These are phyloP conservation scores for Phytopythium montanum DNA, from an alignment of 352 stramenopile species.

Conservation along the genomic window DNA sequence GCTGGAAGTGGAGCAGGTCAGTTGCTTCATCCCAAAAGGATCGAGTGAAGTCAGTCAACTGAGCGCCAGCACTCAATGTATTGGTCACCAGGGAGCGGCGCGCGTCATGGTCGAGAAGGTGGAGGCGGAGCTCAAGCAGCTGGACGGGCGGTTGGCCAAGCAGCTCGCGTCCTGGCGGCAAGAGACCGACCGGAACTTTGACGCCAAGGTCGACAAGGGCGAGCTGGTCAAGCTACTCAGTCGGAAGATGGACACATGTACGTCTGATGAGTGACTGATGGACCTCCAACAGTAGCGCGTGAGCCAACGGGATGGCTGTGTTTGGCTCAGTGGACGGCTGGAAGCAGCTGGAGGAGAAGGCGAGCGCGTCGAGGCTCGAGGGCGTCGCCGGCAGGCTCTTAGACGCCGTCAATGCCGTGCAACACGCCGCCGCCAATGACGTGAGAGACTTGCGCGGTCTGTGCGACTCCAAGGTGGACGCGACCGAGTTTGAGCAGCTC, in stretches of 20 bases:
- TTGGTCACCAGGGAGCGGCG: constrained; percentile 8
- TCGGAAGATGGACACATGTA: constrained; percentile 39
- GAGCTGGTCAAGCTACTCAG: constrained; percentile 33
- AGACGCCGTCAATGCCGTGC: constrained; percentile 21
- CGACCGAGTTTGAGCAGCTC: constrained; percentile 27
- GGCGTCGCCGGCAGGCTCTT: constrained; percentile 21
- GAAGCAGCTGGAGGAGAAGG: constrained; percentile 39
- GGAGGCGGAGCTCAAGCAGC: constrained; percentile 9
- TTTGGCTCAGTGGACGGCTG: constrained; percentile 23
- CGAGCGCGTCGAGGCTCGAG: constrained; percentile 23
- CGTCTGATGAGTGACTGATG: not conserved
- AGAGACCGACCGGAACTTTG: constrained; percentile 16
- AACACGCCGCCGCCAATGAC: constrained; percentile 22
- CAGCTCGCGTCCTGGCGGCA: constrained; percentile 16
- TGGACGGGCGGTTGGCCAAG: constrained; percentile 20
- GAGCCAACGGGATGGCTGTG: not conserved
- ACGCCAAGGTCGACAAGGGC: constrained; percentile 22
- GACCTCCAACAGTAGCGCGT: not conserved
- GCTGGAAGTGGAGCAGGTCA: not conserved
- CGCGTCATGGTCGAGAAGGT: constrained; percentile 7
- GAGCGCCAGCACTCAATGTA: not conserved
- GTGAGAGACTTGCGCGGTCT: constrained; percentile 17
- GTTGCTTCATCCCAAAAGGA: not conserved
- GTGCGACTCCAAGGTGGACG: constrained; percentile 17
- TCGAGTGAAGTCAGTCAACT: not conserved